These are phyloP conservation scores for Cercospora sojina DNA, from an alignment of 2,329 filamentous ascomycete species.

Conservation along the genomic window DNA sequence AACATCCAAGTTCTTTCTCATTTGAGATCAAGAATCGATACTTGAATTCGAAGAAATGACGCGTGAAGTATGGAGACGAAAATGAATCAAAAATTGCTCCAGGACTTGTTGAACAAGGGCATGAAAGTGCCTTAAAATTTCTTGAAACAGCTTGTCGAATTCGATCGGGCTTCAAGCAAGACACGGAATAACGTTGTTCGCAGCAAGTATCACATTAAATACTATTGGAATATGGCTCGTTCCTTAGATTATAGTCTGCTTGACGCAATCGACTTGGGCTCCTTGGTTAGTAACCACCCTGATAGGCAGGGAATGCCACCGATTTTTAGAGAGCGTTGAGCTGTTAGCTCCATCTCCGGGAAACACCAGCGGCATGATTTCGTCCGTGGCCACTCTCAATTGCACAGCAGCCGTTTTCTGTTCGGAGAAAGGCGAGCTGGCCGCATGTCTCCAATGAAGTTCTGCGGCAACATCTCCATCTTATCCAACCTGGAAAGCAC, in stretches of 20 bases:
- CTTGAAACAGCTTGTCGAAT: not conserved
- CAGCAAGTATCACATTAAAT: not conserved
- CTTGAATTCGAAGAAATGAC: conserved; percentile 2
- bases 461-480: not conserved
- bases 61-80: not conserved
- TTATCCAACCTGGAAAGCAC: not conserved
- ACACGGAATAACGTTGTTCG: not conserved
- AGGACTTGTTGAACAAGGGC: not conserved
- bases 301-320: not conserved
- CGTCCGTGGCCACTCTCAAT: not conserved
- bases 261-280: no score
- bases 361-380: not conserved
- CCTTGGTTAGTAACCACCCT: not conserved
- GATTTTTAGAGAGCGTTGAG: not conserved
- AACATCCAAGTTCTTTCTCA: not conserved
- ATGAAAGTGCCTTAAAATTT: not conserved
- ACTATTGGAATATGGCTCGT: not conserved
- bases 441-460: not conserved
- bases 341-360: not conserved
- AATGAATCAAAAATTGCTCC: not conserved
- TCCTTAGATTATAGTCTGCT: no score
- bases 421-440: not conserved
- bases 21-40: not conserved
- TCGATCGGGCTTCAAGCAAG: not conserved
- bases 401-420: not conserved